These are phyloP conservation scores for Candida ovalis DNA, from an alignment of 805 yeast genomes.

Conservation along the genomic window DNA sequence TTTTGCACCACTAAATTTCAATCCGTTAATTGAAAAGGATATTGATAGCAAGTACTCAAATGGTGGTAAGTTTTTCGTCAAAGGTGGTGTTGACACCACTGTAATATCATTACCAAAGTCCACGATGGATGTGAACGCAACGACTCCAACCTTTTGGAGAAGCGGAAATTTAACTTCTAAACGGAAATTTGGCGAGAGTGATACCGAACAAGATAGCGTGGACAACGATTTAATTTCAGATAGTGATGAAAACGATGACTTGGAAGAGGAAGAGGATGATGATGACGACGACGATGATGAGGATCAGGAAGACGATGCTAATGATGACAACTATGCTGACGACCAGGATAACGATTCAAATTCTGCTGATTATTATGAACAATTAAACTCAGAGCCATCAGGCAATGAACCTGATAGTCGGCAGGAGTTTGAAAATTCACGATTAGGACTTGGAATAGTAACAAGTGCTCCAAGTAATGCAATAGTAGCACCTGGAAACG, in stretches of 20 bases:
- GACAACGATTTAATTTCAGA: conserved; percentile 26
- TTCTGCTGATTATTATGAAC: conserved; percentile 9
- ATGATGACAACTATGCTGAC: conserved; percentile 21
- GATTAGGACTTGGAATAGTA: conserved; percentile 37
- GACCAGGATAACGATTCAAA: conserved; percentile 14
- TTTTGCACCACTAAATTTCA: conserved; percentile 79
- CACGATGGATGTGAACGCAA: conserved; percentile 7
- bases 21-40: conserved; percentile 69
- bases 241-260: conserved; percentile 25
- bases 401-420: conserved; percentile 1
- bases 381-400: neutral
- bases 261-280: conserved; percentile 11
- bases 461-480: conserved; percentile 5
- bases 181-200: conserved; percentile 3
- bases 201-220: neutral
- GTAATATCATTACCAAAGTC: conserved; percentile 3
- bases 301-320: conserved; percentile 4
- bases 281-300: conserved; percentile 16
- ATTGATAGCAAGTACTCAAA: conserved; percentile 82
- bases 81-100: conserved; percentile 11
- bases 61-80: conserved; percentile 87
- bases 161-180: conserved; percentile 1
- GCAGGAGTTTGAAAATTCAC: conserved; percentile 20
- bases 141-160: conserved; percentile 24
- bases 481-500: neutral